A percentile compares a stretch with the other conserved stretches of the same genome.
Evolutionary conservation across 1,284 basidiomycete species (phyloP).

Genomic region (Moesziomyces parantarcticus): DNA sequence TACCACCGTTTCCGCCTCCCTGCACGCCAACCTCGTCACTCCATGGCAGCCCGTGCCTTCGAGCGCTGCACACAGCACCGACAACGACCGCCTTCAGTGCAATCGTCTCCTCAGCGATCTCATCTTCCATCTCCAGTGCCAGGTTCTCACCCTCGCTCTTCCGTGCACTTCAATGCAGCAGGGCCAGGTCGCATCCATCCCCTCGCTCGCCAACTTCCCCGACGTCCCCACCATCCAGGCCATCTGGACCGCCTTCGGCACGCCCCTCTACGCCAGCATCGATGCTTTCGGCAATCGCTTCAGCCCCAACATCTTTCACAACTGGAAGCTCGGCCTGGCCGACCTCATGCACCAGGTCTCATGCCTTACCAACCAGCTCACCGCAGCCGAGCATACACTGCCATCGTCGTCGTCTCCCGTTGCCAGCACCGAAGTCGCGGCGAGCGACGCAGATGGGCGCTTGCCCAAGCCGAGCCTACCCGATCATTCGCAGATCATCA

Average conservation of each 20-base stretch:
- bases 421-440: background rate
- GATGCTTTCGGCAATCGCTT: slow-evolving; percentile 27
- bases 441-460: background rate
- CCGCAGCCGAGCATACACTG: slow-evolving; percentile 1
- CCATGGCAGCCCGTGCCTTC: slow-evolving; percentile 6
- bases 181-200: background rate
- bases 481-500: slow-evolving; percentile 13
- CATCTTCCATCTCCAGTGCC: slow-evolving; percentile 32
- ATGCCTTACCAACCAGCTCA: slow-evolving; percentile 13
- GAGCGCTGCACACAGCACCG: background rate
- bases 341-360: slow-evolving; percentile 39
- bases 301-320: slow-evolving; percentile 39
- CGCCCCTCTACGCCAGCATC: slow-evolving; percentile 24
- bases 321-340: slow-evolving; percentile 35
- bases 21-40: slow-evolving; percentile 6
- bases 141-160: slow-evolving; percentile 17
- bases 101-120: slow-evolving; percentile 30
- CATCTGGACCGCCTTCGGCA: slow-evolving; percentile 25
- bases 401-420: background rate
- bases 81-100: slow-evolving; percentile 29
- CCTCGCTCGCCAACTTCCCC: slow-evolving; percentile 8
- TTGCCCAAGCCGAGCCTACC: slow-evolving; percentile 5
- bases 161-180: background rate
- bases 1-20: background rate
- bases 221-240: slow-evolving; percentile 28